Evolutionary conservation across 495 filamentous ascomycete species (phyloP), one percentile per base, ranked within the genome.

Genomic region (Hypoxylon subgilvum): DNA sequence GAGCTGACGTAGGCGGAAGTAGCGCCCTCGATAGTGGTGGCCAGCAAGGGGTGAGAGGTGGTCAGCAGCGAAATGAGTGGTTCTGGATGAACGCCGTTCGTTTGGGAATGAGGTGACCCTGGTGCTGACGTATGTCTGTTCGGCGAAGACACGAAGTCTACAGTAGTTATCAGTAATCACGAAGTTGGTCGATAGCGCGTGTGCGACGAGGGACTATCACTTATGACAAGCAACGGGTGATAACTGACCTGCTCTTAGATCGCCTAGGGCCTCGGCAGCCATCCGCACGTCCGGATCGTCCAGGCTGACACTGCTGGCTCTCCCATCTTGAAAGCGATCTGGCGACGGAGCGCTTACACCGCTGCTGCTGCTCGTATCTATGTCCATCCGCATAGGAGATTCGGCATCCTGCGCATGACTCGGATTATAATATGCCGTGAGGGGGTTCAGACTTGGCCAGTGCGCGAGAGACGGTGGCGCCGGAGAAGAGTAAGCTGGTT

Each of bases 231-330:
- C 34, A 42, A 52, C 30, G 44, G 39, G 44, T 28, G 4, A 50
- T 39, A 35, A 73, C 79, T 72, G 69, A 96, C 92, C 90, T 66
- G 89, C 86, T 71, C 89, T 85, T 46, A 97, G 80, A 50, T 90
- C 89, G 28, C 88, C 88, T 16, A 97, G 73, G 9, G 92, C 91
- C 74, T 96, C 91, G 23, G 91, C 92, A 21, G 91, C 92, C 66
- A 87, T 77, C 22, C 86, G 79, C 23, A 88, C 85, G 56, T 95
- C 88, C 10, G 90, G 84, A 68, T 97, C 91, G 64, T 96, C 91
- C 61, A 93, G 84, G 39, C 85, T 90, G 16, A 86, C 79, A 58
- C 84, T 86, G 21, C 70, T 74, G 6, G 77, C 74, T 44, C 73
- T 67, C 10, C 67, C 65, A 45, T 73, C 64, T 50, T 72, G 61